Conservation (phyloP, 2,329 filamentous ascomycete genomes). For the Nemania abortiva region DNA sequence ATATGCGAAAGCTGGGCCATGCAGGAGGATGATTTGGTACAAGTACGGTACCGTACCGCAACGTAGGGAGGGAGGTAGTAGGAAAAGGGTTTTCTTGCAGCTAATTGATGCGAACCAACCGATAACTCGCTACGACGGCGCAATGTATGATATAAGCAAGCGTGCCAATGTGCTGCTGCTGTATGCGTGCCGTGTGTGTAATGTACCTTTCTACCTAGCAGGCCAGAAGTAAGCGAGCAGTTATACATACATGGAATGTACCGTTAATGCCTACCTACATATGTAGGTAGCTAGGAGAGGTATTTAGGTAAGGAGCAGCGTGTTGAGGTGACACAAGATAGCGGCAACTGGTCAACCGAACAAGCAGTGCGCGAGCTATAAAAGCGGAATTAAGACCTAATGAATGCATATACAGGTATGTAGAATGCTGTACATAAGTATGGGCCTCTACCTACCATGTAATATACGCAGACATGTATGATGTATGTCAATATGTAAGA, state of each 20-base stretch:
- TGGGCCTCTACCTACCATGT: not conserved
- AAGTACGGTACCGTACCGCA: not conserved
- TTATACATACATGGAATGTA: not conserved
- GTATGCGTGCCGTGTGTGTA: constrained; percentile 2
- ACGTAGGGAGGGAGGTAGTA: constrained; percentile 4
- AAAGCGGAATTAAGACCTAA: not conserved
- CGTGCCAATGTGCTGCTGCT: not conserved
- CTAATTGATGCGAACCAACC: constrained; percentile 32
- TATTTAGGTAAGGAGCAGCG: not conserved
- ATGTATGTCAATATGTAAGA: no score
- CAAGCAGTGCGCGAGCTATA: no score
- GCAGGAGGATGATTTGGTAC: constrained; percentile 28
- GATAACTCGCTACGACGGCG: constrained; percentile 14
- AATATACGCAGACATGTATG: not conserved
- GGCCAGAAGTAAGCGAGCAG: not conserved
- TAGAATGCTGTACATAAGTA: constrained; percentile 2
- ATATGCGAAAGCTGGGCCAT: constrained; percentile 34
- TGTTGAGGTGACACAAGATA: not conserved
- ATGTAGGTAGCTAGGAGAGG: not conserved
- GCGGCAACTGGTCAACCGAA: not conserved
- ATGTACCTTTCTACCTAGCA: constrained; percentile 1
- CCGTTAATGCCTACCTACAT: no score
- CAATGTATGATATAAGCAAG: constrained; percentile 1
- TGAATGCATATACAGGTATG: not conserved
- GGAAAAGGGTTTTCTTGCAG: constrained; percentile 13